These are phyloP conservation scores for Dipteronia sinensis DNA, from an alignment of 345 rosid species.

Conservation along the genomic window DNA sequence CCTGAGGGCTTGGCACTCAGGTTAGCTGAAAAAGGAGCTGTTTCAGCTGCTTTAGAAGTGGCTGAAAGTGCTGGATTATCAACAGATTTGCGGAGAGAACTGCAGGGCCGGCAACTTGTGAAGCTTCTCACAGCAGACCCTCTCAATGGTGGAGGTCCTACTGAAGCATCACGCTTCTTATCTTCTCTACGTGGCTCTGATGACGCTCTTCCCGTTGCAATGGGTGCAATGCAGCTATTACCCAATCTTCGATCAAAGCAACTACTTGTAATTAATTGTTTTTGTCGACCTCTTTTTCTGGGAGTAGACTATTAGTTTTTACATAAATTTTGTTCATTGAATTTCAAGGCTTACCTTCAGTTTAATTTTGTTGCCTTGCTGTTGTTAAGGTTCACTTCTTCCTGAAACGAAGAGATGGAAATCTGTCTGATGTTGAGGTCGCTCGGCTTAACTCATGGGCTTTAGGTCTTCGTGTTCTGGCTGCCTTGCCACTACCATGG, in stretches of 20 bases:
- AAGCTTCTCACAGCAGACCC: constrained; percentile 97
- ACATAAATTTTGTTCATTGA: background rate
- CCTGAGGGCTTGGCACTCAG: constrained; percentile 98
- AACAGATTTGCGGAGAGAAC: constrained; percentile 83
- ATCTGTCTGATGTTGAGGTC: constrained; percentile 76
- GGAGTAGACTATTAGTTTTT: constrained; percentile 4
- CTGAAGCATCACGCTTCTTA: constrained; percentile 96
- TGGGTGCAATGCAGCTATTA: constrained; percentile 97
- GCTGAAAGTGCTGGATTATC: constrained; percentile 96
- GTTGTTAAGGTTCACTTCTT: constrained; percentile 86
- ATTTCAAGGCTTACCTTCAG: background rate
- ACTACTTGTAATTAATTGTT: constrained; percentile 65
- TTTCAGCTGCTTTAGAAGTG: constrained; percentile 95
- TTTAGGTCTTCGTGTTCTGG: constrained; percentile 91
- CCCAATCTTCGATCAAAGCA: constrained; percentile 96
- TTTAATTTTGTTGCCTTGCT: constrained; percentile 31
- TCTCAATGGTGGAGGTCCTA: constrained; percentile 98
- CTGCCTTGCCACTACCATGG: constrained; percentile 97
- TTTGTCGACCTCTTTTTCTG: constrained; percentile 8
- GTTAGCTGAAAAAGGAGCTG: constrained; percentile 97
- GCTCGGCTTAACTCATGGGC: constrained; percentile 97
- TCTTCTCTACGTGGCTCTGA: constrained; percentile 87
- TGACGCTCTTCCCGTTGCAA: constrained; percentile 94
- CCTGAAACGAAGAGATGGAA: constrained; percentile 85
- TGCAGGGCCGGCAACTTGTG: constrained; percentile 95